Percentiles rank a stretch among this genome's conserved stretches.
Conservation (phyloP, 192 early-diverging fungal genomes). For the Kappamyces sp. region DNA sequence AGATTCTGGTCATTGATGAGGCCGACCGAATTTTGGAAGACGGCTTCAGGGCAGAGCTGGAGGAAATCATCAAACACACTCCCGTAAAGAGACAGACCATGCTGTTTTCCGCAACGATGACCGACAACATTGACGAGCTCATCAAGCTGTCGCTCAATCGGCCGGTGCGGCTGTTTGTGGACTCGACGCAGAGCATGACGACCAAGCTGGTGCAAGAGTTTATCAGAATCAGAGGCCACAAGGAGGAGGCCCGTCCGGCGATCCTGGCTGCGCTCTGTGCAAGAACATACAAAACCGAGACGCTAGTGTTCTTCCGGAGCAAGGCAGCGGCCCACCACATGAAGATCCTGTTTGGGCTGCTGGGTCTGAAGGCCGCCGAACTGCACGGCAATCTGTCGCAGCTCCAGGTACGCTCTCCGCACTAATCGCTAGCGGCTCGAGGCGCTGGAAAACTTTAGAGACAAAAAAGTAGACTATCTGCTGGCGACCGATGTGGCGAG, state of each 20-base stretch:
- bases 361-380: slow-evolving; percentile 81
- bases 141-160: slow-evolving; percentile 85
- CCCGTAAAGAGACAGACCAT: slow-evolving; percentile 91
- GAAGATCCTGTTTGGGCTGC: slow-evolving; percentile 92
- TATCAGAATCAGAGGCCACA: slow-evolving; percentile 80
- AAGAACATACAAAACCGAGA: slow-evolving; percentile 68
- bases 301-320: slow-evolving; percentile 90
- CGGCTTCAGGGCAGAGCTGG: slow-evolving; percentile 92
- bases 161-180: slow-evolving; percentile 87
- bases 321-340: slow-evolving; percentile 97
- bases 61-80: slow-evolving; percentile 85
- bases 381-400: slow-evolving; percentile 95
- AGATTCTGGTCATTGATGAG: slow-evolving; percentile 98
- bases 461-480: slow-evolving; percentile 78
- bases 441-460: slow-evolving; percentile 84
- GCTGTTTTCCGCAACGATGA: slow-evolving; percentile 99
- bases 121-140: slow-evolving; percentile 91
- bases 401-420: slow-evolving; percentile 42
- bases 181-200: slow-evolving; percentile 72
- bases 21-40: slow-evolving; percentile 98
- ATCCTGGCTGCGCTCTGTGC: slow-evolving; percentile 80
- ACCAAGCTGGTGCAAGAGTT: slow-evolving; percentile 87
- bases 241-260: slow-evolving; percentile 80
- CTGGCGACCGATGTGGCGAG: slow-evolving; percentile 95
- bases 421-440: slow-evolving; percentile 60